Conservation (phyloP, 768 basidiomycete species). For the Boletus eberwhitei region DNA sequence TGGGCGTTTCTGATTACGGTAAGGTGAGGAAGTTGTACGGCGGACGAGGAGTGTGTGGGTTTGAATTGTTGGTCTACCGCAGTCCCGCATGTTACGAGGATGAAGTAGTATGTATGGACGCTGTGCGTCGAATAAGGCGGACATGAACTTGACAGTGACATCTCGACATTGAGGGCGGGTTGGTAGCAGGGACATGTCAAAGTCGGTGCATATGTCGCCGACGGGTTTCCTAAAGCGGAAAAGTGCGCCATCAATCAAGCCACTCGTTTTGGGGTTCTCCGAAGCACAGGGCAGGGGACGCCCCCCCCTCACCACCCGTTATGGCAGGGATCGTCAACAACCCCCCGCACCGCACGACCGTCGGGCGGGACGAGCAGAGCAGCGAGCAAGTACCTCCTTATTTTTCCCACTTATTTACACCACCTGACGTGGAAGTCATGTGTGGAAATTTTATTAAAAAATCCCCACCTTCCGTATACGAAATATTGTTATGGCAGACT, state of each 20-base stretch:
- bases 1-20: slow-evolving; percentile 33
- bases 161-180: slow-evolving; percentile 21
- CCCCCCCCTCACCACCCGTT: slow-evolving; percentile 5
- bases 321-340: slow-evolving; percentile 28
- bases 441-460: slow-evolving; percentile 40
- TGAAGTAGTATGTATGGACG: slow-evolving; percentile 5
- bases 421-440: slow-evolving; percentile 29
- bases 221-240: slow-evolving; percentile 20
- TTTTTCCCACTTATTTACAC: slow-evolving; percentile 23
- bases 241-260: slow-evolving; percentile 27
- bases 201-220: slow-evolving; percentile 28
- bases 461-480: slow-evolving; percentile 42
- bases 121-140: slow-evolving; percentile 10
- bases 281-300: slow-evolving; percentile 19
- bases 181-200: slow-evolving; percentile 19
- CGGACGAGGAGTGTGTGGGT: slow-evolving; percentile 12
- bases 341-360: neutral
- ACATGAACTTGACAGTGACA: slow-evolving; percentile 30
- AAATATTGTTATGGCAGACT: slow-evolving; percentile 39
- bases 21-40: slow-evolving; percentile 30
- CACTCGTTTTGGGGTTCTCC: slow-evolving; percentile 26
- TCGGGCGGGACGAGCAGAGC: neutral
- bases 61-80: slow-evolving; percentile 19
- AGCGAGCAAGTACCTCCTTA: slow-evolving; percentile 2
- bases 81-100: slow-evolving; percentile 19